Percentiles rank a stretch among this genome's conserved stretches.
Conservation (phyloP, 169 alveolate species). For the Plasmodium vinckei region DNA sequence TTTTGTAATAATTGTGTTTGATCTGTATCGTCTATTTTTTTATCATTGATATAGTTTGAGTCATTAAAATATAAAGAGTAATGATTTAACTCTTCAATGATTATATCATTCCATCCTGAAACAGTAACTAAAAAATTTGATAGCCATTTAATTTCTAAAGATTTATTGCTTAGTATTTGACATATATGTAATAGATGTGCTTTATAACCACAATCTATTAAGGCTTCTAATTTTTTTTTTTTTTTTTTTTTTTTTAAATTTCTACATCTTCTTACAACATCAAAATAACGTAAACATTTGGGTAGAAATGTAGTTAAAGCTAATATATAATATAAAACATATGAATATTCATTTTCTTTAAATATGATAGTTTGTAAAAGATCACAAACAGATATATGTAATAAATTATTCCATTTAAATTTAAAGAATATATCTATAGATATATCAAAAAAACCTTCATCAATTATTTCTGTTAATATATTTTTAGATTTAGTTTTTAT, state of each 20-base stretch:
- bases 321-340: conserved; percentile 43
- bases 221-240: conserved; percentile 54
- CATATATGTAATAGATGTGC: conserved; percentile 67
- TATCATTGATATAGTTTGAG: conserved; percentile 26
- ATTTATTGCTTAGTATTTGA: conserved; percentile 62
- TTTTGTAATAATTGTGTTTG: conserved; percentile 5
- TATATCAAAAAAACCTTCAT: conserved; percentile 71
- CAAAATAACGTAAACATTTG: conserved; percentile 57
- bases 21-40: conserved; percentile 25
- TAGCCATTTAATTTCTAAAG: conserved; percentile 65
- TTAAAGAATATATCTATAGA: conserved; percentile 70
- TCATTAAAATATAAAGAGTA: conserved; percentile 66
- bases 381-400: conserved; percentile 73
- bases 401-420: conserved; percentile 59
- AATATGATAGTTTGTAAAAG: conserved; percentile 62
- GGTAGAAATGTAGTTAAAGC: conserved; percentile 62
- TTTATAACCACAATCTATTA: conserved; percentile 73
- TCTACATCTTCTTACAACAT: conserved; percentile 58
- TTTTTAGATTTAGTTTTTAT: conserved; percentile 62
- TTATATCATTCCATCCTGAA: conserved; percentile 72
- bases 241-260: conserved; percentile 63
- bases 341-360: conserved; percentile 70
- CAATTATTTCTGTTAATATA: conserved; percentile 58
- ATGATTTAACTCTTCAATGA: conserved; percentile 56
- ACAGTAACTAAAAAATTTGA: conserved; percentile 67